These are phyloP conservation scores for Cytospora piceae DNA, from an alignment of 2,329 filamentous ascomycete genomes.

Conservation along the genomic window DNA sequence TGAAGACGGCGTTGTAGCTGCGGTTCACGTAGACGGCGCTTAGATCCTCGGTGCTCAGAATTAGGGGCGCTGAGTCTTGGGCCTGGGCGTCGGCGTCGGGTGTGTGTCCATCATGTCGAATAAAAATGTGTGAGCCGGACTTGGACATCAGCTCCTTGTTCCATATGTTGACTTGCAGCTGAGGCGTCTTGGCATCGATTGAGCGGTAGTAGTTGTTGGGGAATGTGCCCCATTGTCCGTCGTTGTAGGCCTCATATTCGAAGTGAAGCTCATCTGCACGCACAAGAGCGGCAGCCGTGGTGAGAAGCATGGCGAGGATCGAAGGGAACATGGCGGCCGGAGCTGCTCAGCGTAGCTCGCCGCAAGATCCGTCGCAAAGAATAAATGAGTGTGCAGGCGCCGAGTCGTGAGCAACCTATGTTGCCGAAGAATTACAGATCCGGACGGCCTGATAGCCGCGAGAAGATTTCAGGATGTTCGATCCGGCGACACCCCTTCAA, in stretches of 20 bases:
- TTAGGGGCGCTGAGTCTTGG: conserved; percentile 40
- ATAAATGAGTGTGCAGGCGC: neutral
- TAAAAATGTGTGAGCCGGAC: conserved; percentile 40
- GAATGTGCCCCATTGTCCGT: conserved; percentile 35
- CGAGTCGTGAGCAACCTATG: neutral
- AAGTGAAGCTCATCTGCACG: conserved; percentile 22
- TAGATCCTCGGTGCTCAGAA: conserved; percentile 41
- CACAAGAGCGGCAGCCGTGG: neutral
- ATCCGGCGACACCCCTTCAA: neutral
- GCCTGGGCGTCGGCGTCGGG: conserved; percentile 21
- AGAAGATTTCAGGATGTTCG: neutral
- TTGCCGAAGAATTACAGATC: neutral
- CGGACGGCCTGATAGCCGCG: neutral
- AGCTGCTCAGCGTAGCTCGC: neutral
- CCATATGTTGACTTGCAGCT: conserved; percentile 42
- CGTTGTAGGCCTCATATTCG: conserved; percentile 38
- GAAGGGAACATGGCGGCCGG: neutral
- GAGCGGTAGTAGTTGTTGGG: conserved; percentile 42
- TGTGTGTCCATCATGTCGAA: conserved; percentile 33
- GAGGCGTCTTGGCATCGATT: conserved; percentile 40
- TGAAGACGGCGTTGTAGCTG: conserved; percentile 37
- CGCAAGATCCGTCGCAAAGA: neutral
- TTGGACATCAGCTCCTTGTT: conserved; percentile 35
- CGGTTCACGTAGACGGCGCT: conserved; percentile 45
- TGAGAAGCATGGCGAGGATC: neutral